These are phyloP conservation scores for Westerdykella aurantiaca DNA, from an alignment of 2,329 filamentous ascomycete species.

Conservation along the genomic window DNA sequence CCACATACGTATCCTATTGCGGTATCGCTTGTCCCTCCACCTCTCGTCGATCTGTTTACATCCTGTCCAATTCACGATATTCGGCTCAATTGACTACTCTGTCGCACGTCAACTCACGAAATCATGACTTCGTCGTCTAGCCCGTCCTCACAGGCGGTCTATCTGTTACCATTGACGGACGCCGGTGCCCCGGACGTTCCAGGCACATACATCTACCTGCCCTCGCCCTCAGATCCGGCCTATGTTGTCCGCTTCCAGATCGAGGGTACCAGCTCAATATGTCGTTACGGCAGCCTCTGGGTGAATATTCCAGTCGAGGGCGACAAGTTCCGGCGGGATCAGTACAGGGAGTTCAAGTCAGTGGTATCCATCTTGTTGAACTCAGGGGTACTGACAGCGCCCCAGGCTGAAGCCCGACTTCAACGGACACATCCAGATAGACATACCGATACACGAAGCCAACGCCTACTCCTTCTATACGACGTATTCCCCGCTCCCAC, in stretches of 20 bases:
- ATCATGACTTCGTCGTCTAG: constrained; percentile 22
- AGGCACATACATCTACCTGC: constrained; percentile 86
- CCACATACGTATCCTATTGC: neutral
- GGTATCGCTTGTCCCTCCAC: constrained; percentile 7
- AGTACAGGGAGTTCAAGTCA: constrained; percentile 86
- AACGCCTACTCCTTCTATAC: constrained; percentile 94
- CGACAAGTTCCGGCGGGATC: constrained; percentile 66
- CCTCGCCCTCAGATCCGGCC: constrained; percentile 65
- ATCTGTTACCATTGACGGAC: constrained; percentile 86
- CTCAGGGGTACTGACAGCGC: constrained; percentile 10
- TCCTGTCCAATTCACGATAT: constrained; percentile 3
- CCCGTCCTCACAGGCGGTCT: constrained; percentile 49
- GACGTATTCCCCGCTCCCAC: constrained; percentile 81
- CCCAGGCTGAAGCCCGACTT: constrained; percentile 81
- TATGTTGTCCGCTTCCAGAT: constrained; percentile 84
- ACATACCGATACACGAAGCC: constrained; percentile 73
- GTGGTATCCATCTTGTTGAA: constrained; percentile 20
- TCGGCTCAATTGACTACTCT: constrained; percentile 5
- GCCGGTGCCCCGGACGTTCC: constrained; percentile 85
- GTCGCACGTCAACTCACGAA: constrained; percentile 6
- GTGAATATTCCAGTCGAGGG: constrained; percentile 84
- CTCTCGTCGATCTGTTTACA: constrained; percentile 14
- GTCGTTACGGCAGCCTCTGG: constrained; percentile 89
- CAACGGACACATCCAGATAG: constrained; percentile 84
- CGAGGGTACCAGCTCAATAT: constrained; percentile 92